Evolutionary conservation across 305 asterid genomes (phyloP).

Genomic region (Ajuga reptans): DNA sequence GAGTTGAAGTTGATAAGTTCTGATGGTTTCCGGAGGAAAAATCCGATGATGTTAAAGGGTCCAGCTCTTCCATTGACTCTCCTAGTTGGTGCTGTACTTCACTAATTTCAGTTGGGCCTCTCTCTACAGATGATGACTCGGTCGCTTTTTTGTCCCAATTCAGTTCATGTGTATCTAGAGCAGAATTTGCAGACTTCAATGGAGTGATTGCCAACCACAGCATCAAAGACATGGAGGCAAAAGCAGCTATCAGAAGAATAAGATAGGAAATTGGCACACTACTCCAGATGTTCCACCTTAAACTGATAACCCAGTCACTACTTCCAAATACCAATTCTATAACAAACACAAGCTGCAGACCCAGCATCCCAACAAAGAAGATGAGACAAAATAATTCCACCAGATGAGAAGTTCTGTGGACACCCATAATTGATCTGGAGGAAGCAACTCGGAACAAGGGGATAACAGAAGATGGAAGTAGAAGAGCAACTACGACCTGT

Average conservation of each 20-base stretch:
- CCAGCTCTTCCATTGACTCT: constrained; percentile 34
- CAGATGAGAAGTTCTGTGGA: constrained; percentile 43
- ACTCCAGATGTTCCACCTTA: constrained; percentile 65
- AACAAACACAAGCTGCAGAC: constrained; percentile 56
- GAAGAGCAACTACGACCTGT: constrained; percentile 76
- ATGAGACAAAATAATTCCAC: constrained; percentile 55
- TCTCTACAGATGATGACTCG: constrained; percentile 29
- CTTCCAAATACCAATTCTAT: constrained; percentile 82
- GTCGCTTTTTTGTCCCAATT: constrained; percentile 37
- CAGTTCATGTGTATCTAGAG: constrained; percentile 39
- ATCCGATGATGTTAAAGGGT: constrained; percentile 30
- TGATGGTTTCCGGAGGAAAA: constrained; percentile 28
- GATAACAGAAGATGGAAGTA: constrained; percentile 86
- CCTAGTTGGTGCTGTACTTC: constrained; percentile 34
- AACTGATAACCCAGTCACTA: constrained; percentile 79
- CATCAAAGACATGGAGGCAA: constrained; percentile 53
- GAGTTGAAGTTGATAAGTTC: constrained; percentile 26
- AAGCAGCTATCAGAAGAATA: constrained; percentile 50
- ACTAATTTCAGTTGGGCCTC: constrained; percentile 30
- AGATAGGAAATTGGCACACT: constrained; percentile 52
- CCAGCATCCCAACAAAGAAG: constrained; percentile 63
- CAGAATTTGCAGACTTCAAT: constrained; percentile 60
- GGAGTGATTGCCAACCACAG: constrained; percentile 88
- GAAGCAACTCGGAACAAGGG: constrained; percentile 84
- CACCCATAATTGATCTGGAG: constrained; percentile 75